A percentile compares a stretch with the other conserved stretches of the same genome.
Evolutionary conservation across 768 basidiomycete genomes (phyloP).

Genomic region (Astraeus odoratus): DNA sequence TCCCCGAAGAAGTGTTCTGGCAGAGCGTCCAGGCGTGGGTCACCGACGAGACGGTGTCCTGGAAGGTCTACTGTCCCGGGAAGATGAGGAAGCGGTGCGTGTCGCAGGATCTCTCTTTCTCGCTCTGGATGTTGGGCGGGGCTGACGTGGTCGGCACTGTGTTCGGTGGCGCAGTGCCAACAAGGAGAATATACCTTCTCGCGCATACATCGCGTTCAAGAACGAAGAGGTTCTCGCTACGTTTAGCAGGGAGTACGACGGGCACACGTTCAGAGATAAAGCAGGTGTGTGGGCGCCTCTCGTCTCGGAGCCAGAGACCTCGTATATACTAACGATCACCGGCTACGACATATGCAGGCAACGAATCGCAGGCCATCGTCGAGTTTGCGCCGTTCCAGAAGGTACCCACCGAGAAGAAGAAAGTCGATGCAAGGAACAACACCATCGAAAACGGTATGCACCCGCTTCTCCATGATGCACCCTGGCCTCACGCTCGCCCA

Average conservation of each 20-base stretch:
- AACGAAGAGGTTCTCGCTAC: slow-evolving; percentile 58
- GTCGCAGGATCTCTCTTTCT: background rate
- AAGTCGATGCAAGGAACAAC: slow-evolving; percentile 70
- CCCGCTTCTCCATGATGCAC: slow-evolving; percentile 3
- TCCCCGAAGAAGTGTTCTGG: slow-evolving; percentile 94
- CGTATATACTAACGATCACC: background rate
- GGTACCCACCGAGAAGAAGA: slow-evolving; percentile 66
- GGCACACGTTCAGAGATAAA: slow-evolving; percentile 89
- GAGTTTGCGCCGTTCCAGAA: slow-evolving; percentile 95
- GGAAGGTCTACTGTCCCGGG: slow-evolving; percentile 62
- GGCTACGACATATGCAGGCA: slow-evolving; percentile 49
- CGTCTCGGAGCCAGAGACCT: background rate
- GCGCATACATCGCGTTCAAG: slow-evolving; percentile 91
- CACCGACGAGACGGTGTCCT: slow-evolving; percentile 57
- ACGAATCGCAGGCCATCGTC: slow-evolving; percentile 81
- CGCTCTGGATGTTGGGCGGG: background rate
- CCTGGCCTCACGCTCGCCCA: background rate
- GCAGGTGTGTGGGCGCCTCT: slow-evolving; percentile 49
- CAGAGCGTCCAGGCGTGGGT: slow-evolving; percentile 84
- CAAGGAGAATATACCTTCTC: slow-evolving; percentile 79
- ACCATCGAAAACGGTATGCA: slow-evolving; percentile 82
- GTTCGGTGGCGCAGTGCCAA: slow-evolving; percentile 43
- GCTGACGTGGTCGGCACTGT: background rate
- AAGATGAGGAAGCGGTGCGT: slow-evolving; percentile 65
- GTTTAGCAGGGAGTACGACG: slow-evolving; percentile 85